Evolutionary conservation across 2,329 filamentous ascomycete species (phyloP).

Genomic region (Colletotrichum eremochloae): DNA sequence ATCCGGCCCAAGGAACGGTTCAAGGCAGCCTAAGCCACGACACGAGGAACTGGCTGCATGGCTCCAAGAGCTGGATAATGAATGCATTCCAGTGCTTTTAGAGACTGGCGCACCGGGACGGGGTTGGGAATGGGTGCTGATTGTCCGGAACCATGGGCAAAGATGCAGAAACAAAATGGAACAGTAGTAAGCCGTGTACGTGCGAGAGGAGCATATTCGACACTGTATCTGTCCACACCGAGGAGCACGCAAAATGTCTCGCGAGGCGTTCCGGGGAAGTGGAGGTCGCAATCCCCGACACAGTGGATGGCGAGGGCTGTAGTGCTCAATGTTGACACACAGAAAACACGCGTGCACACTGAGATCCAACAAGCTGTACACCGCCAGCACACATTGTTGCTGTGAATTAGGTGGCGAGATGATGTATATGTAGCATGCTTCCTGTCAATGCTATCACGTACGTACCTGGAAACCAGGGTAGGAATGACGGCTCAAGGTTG

Average conservation of each 20-base stretch:
- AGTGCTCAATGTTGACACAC: background rate
- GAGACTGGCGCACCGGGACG: constrained; percentile 3
- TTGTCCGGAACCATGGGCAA: constrained; percentile 9
- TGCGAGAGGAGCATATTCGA: constrained; percentile 13
- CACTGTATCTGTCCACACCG: constrained; percentile 22
- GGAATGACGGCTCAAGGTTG: constrained; percentile 25
- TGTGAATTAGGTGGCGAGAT: constrained; percentile 22
- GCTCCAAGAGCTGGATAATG: constrained; percentile 12
- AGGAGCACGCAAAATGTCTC: constrained; percentile 8
- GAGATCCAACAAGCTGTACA: constrained; percentile 18
- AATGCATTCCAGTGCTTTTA: constrained; percentile 24
- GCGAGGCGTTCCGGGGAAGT: constrained; percentile 18
- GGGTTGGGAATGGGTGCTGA: constrained; percentile 27
- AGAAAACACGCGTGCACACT: background rate
- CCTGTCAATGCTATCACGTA: constrained; percentile 2
- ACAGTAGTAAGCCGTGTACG: constrained; percentile 3
- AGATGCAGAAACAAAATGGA: background rate
- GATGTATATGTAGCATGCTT: constrained; percentile 31
- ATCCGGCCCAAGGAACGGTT: constrained; percentile 28
- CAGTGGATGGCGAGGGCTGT: constrained; percentile 24
- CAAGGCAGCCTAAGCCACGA: background rate
- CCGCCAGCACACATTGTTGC: constrained; percentile 6
- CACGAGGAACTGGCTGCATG: constrained; percentile 5
- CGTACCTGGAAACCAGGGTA: constrained; percentile 6
- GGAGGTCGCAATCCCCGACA: constrained; percentile 17